A percentile compares a stretch with the other conserved stretches of the same genome.
Evolutionary conservation across 257 asterid genomes (phyloP).

Genomic region (Verbena officinalis): DNA sequence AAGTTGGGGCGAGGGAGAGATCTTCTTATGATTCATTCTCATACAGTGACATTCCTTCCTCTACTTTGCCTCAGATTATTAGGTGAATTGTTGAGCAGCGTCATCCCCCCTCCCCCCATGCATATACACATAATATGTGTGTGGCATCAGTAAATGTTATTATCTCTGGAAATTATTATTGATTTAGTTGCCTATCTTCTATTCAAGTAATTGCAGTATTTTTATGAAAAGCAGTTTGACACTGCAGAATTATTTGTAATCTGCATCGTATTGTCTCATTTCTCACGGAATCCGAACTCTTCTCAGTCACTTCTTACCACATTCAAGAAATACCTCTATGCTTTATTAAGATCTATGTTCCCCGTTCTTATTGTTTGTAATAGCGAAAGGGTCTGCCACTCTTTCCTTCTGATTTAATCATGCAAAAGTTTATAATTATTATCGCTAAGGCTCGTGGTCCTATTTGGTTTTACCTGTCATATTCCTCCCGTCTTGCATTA

Average conservation of each 20-base stretch:
- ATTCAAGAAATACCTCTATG: not conserved
- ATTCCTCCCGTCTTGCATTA: slow-evolving; percentile 4
- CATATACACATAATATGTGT: not conserved
- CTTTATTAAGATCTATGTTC: too few species aligned
- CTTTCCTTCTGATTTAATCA: not conserved
- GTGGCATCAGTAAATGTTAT: slow-evolving; percentile 3
- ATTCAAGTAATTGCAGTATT: slow-evolving; percentile 14
- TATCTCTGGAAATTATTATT: not conserved
- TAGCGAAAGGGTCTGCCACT: not conserved
- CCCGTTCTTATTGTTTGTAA: not conserved
- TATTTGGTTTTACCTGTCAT: not conserved
- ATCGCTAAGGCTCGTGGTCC: not conserved
- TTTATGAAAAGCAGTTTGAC: slow-evolving; percentile 7
- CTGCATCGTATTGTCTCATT: not conserved
- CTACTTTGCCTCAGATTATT: slow-evolving; percentile 70
- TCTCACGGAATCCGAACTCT: not conserved
- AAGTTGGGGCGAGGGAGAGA: slow-evolving; percentile 77
- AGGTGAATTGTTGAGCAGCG: slow-evolving; percentile 46
- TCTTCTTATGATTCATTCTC: slow-evolving; percentile 81
- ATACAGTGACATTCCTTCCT: slow-evolving; percentile 64
- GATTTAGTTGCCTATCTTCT: not conserved
- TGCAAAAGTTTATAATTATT: not conserved
- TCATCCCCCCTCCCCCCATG: slow-evolving; percentile 13
- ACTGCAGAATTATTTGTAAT: not conserved
- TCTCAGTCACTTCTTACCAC: not conserved